Conservation (phyloP, 2,329 filamentous ascomycete species). For the Diaporthe caulivora region DNA sequence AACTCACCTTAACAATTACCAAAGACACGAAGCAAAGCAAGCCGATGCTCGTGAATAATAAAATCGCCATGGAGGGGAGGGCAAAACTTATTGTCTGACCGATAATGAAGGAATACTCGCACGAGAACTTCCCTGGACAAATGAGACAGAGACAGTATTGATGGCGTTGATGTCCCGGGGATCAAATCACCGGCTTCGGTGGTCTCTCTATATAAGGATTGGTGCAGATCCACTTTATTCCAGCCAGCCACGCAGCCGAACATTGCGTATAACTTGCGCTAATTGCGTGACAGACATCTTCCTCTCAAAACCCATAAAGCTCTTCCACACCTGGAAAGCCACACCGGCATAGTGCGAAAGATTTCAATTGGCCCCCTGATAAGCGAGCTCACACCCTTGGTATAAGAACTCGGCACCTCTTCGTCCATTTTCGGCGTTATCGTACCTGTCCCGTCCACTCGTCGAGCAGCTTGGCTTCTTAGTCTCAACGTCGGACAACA, state of each 20-base stretch:
- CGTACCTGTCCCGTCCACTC: not conserved
- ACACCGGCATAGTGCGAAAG: not conserved
- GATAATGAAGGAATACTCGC: not conserved
- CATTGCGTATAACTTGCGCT: constrained; percentile 21
- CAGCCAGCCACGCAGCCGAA: not conserved
- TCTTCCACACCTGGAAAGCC: not conserved
- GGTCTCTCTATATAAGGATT: not conserved
- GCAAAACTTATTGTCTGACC: not conserved
- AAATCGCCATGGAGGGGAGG: not conserved
- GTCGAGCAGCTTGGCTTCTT: not conserved
- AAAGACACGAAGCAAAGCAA: not conserved
- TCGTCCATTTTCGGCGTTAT: not conserved
- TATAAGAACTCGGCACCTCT: not conserved
- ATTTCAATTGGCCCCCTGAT: not conserved
- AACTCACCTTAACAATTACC: not conserved
- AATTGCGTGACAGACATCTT: constrained; percentile 8
- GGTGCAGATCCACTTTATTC: constrained; percentile 20
- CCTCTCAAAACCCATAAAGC: not conserved
- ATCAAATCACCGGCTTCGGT: constrained; percentile 23
- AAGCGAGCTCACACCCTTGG: not conserved
- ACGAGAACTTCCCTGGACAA: not conserved
- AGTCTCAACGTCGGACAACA: not conserved
- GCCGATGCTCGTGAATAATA: not conserved
- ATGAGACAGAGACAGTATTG: not conserved
- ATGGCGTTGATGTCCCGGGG: not conserved